These are phyloP conservation scores for Suillus tomentosus DNA, from an alignment of 768 basidiomycete species.

Conservation along the genomic window DNA sequence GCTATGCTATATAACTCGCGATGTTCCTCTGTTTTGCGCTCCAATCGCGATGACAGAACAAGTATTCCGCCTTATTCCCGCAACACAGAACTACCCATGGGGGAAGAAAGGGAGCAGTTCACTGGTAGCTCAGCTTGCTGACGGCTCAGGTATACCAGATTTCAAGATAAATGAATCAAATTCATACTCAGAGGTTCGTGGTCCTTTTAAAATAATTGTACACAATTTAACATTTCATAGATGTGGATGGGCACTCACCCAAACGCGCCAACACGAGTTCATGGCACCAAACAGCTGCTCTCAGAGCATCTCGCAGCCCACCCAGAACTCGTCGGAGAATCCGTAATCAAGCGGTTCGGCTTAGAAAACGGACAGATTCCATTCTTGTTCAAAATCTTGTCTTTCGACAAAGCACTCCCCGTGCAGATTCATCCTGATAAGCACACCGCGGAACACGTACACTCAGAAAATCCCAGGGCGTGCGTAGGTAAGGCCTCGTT, in stretches of 20 bases:
- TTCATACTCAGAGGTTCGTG: constrained; percentile 56
- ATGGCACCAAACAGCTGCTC: constrained; percentile 27
- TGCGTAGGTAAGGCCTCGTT: constrained; percentile 1
- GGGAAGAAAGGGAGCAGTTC: constrained; percentile 50
- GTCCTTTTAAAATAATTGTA: neutral
- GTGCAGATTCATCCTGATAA: constrained; percentile 63
- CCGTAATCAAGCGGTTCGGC: constrained; percentile 28
- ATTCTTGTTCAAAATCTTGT: constrained; percentile 59
- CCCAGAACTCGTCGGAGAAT: constrained; percentile 40
- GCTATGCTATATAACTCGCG: neutral
- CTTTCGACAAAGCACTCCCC: constrained; percentile 54
- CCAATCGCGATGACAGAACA: constrained; percentile 11
- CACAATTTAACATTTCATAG: constrained; percentile 27
- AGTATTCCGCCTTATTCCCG: constrained; percentile 27
- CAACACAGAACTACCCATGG: constrained; percentile 52
- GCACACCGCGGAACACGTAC: constrained; percentile 43
- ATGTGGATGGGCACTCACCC: constrained; percentile 68
- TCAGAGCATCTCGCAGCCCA: constrained; percentile 37
- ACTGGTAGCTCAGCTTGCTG: constrained; percentile 49
- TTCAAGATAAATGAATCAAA: constrained; percentile 45
- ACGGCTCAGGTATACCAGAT: constrained; percentile 25
- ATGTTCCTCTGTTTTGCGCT: neutral
- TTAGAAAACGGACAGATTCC: constrained; percentile 40
- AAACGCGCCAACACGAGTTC: constrained; percentile 42
- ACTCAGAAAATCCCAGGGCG: constrained; percentile 41